Percentiles rank a stretch among this genome's conserved stretches.
Evolutionary conservation across 176 grass and related monocot genomes (phyloP).

Genomic region (Cenchrus fungigraminus): DNA sequence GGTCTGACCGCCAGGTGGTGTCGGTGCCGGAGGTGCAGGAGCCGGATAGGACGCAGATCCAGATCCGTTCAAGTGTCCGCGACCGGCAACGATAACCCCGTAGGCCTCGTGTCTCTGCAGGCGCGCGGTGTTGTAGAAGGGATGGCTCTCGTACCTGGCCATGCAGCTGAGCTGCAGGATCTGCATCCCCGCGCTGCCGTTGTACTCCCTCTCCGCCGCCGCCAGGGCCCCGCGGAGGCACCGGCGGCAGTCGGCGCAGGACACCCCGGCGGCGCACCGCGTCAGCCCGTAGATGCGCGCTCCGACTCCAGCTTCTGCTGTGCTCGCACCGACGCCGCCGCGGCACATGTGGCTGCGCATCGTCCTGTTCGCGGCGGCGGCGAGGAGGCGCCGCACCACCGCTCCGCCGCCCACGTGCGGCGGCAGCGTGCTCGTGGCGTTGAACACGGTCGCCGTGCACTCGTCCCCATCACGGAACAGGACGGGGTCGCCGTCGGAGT

Average conservation of each 20-base stretch:
- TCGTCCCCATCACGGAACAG: background rate
- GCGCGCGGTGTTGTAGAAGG: background rate
- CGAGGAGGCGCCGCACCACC: constrained; percentile 1
- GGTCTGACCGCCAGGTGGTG: too few species aligned
- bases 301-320: too few species aligned
- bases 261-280: background rate
- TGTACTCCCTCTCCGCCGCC: background rate
- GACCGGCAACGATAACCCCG: too few species aligned
- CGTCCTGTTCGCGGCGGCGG: background rate
- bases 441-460: constrained; percentile 16
- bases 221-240: background rate
- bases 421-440: background rate
- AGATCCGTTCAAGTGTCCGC: too few species aligned
- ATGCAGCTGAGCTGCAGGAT: constrained; percentile 29
- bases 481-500: background rate
- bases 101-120: too few species aligned
- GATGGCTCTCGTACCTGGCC: constrained; percentile 30
- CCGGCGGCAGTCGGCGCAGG: background rate
- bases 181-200: constrained; percentile 18
- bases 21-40: background rate
- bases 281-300: background rate
- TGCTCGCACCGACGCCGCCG: background rate
- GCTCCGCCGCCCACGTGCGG: too few species aligned
- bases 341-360: background rate
- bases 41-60: background rate